Evolutionary conservation across 306 rosid genomes (phyloP), one percentile per base, ranked within the genome.

Genomic region (Nissolia schottii): DNA sequence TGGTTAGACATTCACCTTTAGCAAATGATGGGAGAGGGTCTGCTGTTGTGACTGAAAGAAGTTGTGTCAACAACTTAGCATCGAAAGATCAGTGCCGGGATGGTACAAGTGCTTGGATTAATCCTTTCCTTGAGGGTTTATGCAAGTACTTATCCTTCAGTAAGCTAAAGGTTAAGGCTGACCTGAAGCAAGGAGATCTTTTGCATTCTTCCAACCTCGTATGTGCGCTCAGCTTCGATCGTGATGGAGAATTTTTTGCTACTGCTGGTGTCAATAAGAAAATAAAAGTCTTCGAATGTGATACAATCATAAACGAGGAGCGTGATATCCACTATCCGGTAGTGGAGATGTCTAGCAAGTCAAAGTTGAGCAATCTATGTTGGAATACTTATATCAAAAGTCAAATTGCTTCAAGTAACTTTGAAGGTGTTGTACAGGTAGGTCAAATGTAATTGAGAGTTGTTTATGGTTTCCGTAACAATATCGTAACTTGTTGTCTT

Each of bases 371-470:
- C 86, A 91, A 92, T 80, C 69, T 91, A 67, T 95, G 96, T 82
- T 95, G 99, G 99, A 95, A 95, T 71, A 79, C 92, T 64, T 95
- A 95, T 74, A 95, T 95, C 84, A 95, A 95, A 79, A 86, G 97
- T 79, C 99, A 95, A 84, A 89, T 91, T 73, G 99, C 99, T 82
- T 95, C 99, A 5, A 95, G 99, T 70, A 95, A 91, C 82, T 95
- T 95, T 68, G 99, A 95, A 86, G 99, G 97, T 54, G 90, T 85
- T 54, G 99, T 95, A 34, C 99, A 95, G 96, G 99, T 95, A 76
- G 67, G 74, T 76, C 79, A 66, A 58, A 58, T 53, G 62, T 18
- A 53, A 40, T 51, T 32, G 20, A 51, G 22, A 19, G 48, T 29
- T 49, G 53, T 40, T 41, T 80, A 7, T 22, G 77, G 29, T 65